A percentile compares a stretch with the other conserved stretches of the same genome.
Evolutionary conservation across 2,329 filamentous ascomycete genomes (phyloP).

Genomic region (Botrytis pseudocinerea): DNA sequence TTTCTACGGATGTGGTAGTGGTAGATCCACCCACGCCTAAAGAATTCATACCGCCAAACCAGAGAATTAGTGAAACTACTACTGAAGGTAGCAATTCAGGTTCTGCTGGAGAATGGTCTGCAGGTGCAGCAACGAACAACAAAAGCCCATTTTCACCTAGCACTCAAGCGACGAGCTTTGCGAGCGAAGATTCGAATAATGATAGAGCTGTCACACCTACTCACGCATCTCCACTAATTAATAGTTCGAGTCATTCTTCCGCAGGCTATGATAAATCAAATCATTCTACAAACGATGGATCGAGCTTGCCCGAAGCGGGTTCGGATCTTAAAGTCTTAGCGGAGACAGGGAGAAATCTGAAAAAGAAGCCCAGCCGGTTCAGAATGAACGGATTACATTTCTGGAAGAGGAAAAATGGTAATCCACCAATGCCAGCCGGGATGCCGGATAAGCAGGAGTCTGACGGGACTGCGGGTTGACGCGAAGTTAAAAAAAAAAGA

Average conservation of each 20-base stretch:
- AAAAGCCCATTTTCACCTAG: constrained; percentile 66
- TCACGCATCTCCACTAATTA: constrained; percentile 35
- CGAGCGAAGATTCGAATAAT: constrained; percentile 48
- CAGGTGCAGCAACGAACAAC: constrained; percentile 61
- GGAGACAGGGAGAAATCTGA: constrained; percentile 52
- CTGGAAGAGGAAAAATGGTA: constrained; percentile 40
- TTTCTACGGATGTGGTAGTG: constrained; percentile 37
- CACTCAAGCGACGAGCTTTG: constrained; percentile 65
- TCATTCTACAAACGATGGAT: constrained; percentile 22
- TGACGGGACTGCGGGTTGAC: constrained; percentile 16
- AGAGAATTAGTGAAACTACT: constrained; percentile 62
- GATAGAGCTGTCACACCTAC: constrained; percentile 29
- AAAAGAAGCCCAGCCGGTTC: constrained; percentile 64
- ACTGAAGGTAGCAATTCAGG: constrained; percentile 59
- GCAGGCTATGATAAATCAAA: constrained; percentile 20
- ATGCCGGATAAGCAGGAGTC: constrained; percentile 16
- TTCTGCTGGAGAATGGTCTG: constrained; percentile 60
- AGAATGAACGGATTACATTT: constrained; percentile 52
- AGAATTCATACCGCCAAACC: constrained; percentile 36
- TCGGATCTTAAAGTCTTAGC: constrained; percentile 44
- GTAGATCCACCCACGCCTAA: constrained; percentile 30
- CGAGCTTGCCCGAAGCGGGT: constrained; percentile 19
- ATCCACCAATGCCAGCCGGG: constrained; percentile 33
- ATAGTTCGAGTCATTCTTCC: constrained; percentile 33
- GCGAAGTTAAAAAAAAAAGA: not conserved